Base-by-base conservation (phyloP, 2,329 filamentous ascomycete genomes). In the Neonectria neomacrospora region DNA sequence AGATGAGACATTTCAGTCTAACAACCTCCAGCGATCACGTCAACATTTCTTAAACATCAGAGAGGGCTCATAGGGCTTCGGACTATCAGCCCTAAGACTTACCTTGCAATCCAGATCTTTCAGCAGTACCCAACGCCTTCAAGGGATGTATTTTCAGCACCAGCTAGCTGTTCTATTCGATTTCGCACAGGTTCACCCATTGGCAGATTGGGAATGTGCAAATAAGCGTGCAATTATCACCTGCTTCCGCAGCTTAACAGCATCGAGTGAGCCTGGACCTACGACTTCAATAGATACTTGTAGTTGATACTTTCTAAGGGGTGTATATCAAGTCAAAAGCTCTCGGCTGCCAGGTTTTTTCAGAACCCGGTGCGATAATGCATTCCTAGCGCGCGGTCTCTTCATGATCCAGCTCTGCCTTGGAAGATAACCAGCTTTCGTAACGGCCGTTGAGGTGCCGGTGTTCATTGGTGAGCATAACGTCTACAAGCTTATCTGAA, bases 81-180 rank as follows among this genome's bases (percentile, higher is more conserved):
- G 28, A 22, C 22, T 14, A 41, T 30, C 39, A 42, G 34, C 22
- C 30, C 41, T 30, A 30, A 28, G 16, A 16, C 39, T 11, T 28
- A 26, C 47, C 10, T 2, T 30, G n/a, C n/a, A 22, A 34, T 53
- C 59, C 14, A 39, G 28, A 41, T n/a, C 11, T 61, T 34, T 63
- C 55, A n/a, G 62, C 50, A 2, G 58, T 54, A 32, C 58, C 64
- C 22, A 32, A 32, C 30, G 10, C 30, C 9, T 12, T 11, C 5
- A 32, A 32, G 11, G 30, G 12, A 32, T 32, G 12, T 32, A 2
- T 5, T 12, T 10, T 32, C 30, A 12, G 9, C 30, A 12, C 30
- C 12, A 12, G 30, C 9, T 32, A 12, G 30, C 9, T 26, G 6
- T 26, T 6, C 3, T 26, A 10, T 32, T 32, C 30, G 11, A 3